A percentile compares a stretch with the other conserved stretches of the same genome.
Conservation (phyloP, 1,284 basidiomycete species). For the Naganishia liquefaciens region DNA sequence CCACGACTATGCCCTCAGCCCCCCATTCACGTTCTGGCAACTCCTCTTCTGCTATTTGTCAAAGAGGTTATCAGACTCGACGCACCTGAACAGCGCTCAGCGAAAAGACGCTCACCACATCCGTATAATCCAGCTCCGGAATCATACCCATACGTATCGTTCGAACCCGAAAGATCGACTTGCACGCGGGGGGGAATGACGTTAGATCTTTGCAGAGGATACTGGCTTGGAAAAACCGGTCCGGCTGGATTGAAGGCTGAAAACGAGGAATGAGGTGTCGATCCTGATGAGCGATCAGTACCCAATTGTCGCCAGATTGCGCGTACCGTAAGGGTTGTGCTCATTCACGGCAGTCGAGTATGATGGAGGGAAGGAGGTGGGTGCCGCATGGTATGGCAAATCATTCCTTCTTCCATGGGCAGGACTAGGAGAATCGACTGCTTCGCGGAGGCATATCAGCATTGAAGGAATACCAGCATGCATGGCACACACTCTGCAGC, state of each 20-base stretch:
- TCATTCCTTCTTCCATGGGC: background rate
- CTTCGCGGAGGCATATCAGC: background rate
- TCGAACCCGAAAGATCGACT: no score
- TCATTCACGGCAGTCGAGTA: background rate
- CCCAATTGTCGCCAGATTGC: no score
- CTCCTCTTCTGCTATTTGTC: background rate
- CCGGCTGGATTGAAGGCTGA: background rate
- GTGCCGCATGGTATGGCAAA: background rate
- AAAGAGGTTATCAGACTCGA: no score
- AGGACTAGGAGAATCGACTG: conserved; percentile 23
- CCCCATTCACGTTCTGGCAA: background rate
- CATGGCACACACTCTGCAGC: no score
- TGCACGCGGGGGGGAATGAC: background rate
- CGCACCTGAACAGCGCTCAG: no score
- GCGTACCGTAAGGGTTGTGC: background rate
- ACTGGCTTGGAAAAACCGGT: background rate
- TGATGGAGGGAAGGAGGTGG: background rate
- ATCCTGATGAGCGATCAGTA: no score
- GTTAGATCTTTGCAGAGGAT: background rate
- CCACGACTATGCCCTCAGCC: background rate
- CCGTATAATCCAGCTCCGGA: conserved; percentile 11
- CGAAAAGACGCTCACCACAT: background rate
- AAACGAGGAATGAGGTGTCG: no score
- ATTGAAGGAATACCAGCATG: background rate
- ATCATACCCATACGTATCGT: conserved; percentile 1